Evolutionary conservation across 495 filamentous ascomycete species (phyloP), one percentile per base, ranked within the genome.

Genomic region (Penicillium cataractarum): DNA sequence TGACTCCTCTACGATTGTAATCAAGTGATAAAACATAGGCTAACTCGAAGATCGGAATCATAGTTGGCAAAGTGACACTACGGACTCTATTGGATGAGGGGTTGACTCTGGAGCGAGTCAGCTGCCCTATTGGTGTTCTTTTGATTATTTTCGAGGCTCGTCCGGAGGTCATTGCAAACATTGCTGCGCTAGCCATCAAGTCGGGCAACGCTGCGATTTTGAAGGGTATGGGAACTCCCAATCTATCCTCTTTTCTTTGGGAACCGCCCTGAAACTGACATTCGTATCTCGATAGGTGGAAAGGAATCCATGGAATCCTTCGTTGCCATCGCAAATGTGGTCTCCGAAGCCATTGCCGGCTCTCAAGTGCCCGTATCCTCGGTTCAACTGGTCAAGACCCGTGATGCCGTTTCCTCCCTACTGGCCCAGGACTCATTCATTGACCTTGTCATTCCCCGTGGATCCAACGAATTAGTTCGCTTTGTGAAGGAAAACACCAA

Each of bases 81-180:
- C 87, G 88, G 58, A 99, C 92, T 37, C 84, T 86, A 26, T 83
- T 99, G n/a, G 95, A 98, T 74, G 90, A 97, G 66, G 91, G 87
- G 27, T 83, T 99, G 46, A 84, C 86, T 29, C 83, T 98, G 40
- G 90, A 96, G 70, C 87, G 92, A 68, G 87, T 96, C 24, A 90
- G 91, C 29, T 97, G 92, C 69, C 95, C 95, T 2, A 98, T 99
- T 65, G 95, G 95, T 51, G 93, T 97, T 22, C 85, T 99, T 26
- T 82, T 99, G 52, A 96, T 98, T 66, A 98, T 99, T 62, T 99
- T 99, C 69, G 95, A 99, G 77, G 96, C 96, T 24, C 90, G 95
- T 31, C 95, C 95, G 9, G 95, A 99, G 74, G 96, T 99, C 58
- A 99, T 99, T 73, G 95, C 96, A 46, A 99, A 99, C 70, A 98